A percentile compares a stretch with the other conserved stretches of the same genome.
phyloP scores from a whole-genome alignment of 164 flowering plant genomes.

The Akebia trifoliata region DNA sequence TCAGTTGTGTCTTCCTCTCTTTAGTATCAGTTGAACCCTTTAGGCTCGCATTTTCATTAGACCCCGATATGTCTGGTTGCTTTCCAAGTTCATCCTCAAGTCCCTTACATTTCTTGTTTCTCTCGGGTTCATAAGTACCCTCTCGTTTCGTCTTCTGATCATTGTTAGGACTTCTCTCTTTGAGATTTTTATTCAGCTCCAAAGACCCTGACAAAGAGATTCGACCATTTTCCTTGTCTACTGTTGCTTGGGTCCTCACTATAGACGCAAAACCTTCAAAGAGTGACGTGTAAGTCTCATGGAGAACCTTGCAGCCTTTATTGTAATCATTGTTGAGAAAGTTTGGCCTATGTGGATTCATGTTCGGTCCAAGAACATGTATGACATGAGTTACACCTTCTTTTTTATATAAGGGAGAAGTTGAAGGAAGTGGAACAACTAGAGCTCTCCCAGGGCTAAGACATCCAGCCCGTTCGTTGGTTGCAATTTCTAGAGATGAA shows the following conservation, averaged over 20 bases:
- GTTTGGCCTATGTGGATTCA: constrained; percentile 89
- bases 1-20: constrained; percentile 8
- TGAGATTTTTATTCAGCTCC: constrained; percentile 18
- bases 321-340: constrained; percentile 63
- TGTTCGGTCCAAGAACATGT: constrained; percentile 97
- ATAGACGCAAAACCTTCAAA: constrained; percentile 68
- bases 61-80: constrained; percentile 3
- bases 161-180: constrained; percentile 7
- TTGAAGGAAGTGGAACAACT: constrained; percentile 68
- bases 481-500: constrained; percentile 61
- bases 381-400: constrained; percentile 97
- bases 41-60: neutral
- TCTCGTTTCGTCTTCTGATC: constrained; percentile 53
- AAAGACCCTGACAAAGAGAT: constrained; percentile 9
- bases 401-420: constrained; percentile 55
- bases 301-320: constrained; percentile 69
- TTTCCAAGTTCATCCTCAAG: constrained; percentile 22
- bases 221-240: constrained; percentile 12
- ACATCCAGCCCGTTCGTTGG: constrained; percentile 59
- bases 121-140: constrained; percentile 30
- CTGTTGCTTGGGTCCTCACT: constrained; percentile 18
- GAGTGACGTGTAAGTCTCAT: constrained; percentile 73
- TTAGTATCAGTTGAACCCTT: constrained; percentile 13
- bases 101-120: constrained; percentile 62
- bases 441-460: constrained; percentile 73